Evolutionary conservation across 2,329 filamentous ascomycete genomes (phyloP).

Genomic region (Colletotrichum godetiae): DNA sequence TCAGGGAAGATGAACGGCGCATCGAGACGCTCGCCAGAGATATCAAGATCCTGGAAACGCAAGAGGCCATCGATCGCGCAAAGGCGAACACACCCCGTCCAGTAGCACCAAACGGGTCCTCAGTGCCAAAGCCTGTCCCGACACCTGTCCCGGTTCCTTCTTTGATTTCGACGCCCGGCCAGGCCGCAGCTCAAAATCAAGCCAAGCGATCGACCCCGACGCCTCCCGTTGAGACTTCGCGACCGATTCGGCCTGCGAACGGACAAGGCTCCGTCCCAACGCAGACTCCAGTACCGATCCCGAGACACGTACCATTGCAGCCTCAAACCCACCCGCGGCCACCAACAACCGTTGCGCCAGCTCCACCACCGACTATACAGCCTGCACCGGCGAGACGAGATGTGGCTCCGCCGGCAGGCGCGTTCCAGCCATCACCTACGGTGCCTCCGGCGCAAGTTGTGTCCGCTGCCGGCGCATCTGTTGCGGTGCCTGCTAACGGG

Average conservation of each 20-base stretch:
- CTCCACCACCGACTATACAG: conserved; percentile 1
- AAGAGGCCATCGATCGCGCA: conserved; percentile 40
- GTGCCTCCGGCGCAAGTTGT: conserved; percentile 23
- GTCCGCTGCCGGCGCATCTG: background rate
- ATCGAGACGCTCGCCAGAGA: conserved; percentile 75
- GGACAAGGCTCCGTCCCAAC: conserved; percentile 40
- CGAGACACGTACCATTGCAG: conserved; percentile 23
- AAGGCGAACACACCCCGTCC: conserved; percentile 20
- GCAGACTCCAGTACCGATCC: conserved; percentile 33
- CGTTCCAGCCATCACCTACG: conserved; percentile 24
- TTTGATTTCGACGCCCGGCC: background rate
- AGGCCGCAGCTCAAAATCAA: conserved; percentile 11
- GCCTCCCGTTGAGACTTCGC: conserved; percentile 11
- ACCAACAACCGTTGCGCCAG: background rate
- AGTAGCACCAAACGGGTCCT: conserved; percentile 1
- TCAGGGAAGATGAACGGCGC: conserved; percentile 78
- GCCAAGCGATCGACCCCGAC: conserved; percentile 18
- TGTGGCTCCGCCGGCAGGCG: conserved; percentile 9
- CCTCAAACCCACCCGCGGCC: conserved; percentile 21
- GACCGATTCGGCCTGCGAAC: conserved; percentile 36
- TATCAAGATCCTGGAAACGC: conserved; percentile 73
- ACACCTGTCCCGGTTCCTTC: conserved; percentile 24
- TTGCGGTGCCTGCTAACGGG: conserved; percentile 35
- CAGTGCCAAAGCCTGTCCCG: conserved; percentile 12
- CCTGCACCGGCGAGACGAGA: conserved; percentile 21